These are phyloP conservation scores for Neofusicoccum ribis DNA, from an alignment of 2,329 filamentous ascomycete species.

Conservation along the genomic window DNA sequence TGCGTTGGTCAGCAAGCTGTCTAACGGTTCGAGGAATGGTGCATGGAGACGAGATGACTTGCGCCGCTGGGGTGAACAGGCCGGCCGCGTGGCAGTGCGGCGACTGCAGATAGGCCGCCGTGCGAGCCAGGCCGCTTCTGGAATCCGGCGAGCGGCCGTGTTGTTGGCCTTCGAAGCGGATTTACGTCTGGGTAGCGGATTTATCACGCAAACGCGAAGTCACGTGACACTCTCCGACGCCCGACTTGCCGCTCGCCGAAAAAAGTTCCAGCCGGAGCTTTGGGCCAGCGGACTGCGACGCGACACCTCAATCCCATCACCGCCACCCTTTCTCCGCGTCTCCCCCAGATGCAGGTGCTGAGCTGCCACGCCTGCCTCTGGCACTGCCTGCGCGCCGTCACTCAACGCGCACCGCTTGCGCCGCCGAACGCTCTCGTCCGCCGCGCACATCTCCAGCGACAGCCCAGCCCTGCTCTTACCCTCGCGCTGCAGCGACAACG, in stretches of 20 bases:
- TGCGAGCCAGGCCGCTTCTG: not conserved
- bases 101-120: not conserved
- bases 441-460: conserved; percentile 1
- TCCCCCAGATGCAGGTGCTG: conserved; percentile 39
- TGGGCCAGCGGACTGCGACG: not conserved
- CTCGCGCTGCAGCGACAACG: conserved; percentile 11
- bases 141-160: not conserved
- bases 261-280: not conserved
- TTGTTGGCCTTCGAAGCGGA: conserved; percentile 6
- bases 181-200: conserved; percentile 2
- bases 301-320: not conserved
- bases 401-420: conserved; percentile 28
- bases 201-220: not conserved
- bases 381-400: conserved; percentile 45
- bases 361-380: conserved; percentile 42
- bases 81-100: conserved; percentile 2
- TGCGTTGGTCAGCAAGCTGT: not conserved
- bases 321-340: not conserved
- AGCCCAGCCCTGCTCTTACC: conserved; percentile 2
- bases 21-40: conserved; percentile 18
- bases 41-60: not conserved
- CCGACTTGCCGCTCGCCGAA: not conserved
- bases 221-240: not conserved
- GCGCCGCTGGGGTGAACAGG: not conserved
- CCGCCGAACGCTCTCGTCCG: conserved; percentile 20